These are phyloP conservation scores for Lentinus tigrinus DNA, from an alignment of 768 basidiomycete genomes.

Conservation along the genomic window DNA sequence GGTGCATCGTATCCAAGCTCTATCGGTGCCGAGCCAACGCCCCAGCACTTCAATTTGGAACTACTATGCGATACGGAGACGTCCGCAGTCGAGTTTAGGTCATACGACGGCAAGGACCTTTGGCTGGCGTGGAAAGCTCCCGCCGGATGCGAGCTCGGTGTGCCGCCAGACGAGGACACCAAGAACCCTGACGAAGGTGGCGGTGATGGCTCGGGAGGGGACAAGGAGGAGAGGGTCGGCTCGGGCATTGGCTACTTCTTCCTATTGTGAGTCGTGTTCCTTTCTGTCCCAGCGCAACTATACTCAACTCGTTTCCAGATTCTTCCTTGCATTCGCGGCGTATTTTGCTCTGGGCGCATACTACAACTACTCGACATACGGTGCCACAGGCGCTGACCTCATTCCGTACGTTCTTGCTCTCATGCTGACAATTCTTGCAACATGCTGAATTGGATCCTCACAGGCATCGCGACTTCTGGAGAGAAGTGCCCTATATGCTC, in stretches of 20 bases:
- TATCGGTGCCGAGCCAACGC: conserved; percentile 37
- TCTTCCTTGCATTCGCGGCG: conserved; percentile 60
- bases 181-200: conserved; percentile 33
- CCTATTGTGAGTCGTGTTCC: conserved; percentile 59
- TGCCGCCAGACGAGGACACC: conserved; percentile 25
- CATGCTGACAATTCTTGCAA: background rate
- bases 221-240: conserved; percentile 38
- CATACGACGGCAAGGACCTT: conserved; percentile 57
- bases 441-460: background rate
- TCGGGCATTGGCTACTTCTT: conserved; percentile 90
- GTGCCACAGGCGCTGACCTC: conserved; percentile 77
- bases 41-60: conserved; percentile 62
- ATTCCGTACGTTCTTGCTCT: conserved; percentile 64
- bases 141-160: conserved; percentile 52
- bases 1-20: conserved; percentile 62
- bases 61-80: conserved; percentile 50
- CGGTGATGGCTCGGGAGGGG: conserved; percentile 13
- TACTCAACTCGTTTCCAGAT: too few species aligned
- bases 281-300: background rate
- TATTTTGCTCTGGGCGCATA: conserved; percentile 84
- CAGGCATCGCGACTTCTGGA: conserved; percentile 89
- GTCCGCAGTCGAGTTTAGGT: conserved; percentile 50
- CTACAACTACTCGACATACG: conserved; percentile 86
- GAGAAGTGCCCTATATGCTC: conserved; percentile 85
- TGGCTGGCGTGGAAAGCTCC: conserved; percentile 62